Conservation (phyloP, 176 grass and related monocot species). For the Microstegium vimineum region DNA sequence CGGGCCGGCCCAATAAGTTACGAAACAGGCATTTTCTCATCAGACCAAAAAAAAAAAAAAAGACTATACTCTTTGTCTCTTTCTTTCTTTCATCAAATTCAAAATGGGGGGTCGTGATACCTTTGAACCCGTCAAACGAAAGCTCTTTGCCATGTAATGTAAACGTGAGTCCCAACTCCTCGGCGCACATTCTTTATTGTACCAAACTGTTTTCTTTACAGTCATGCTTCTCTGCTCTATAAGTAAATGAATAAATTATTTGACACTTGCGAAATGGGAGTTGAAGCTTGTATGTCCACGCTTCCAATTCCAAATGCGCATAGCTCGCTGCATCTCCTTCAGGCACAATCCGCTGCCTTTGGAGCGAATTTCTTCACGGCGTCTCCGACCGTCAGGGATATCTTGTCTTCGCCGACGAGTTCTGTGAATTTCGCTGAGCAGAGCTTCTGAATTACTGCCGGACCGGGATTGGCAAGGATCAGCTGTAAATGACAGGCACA, state of each 20-base stretch:
- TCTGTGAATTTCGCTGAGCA: slow-evolving; percentile 39
- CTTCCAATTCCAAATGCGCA: too few relatives aligned
- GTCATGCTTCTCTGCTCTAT: too few relatives aligned
- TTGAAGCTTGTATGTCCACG: too few relatives aligned
- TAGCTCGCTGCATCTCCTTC: slow-evolving; percentile 13
- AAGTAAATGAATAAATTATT: too few relatives aligned
- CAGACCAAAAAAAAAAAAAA: background rate
- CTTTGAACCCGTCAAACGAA: too few relatives aligned
- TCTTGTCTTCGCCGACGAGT: slow-evolving; percentile 53
- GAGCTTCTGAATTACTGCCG: slow-evolving; percentile 60
- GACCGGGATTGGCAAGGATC: slow-evolving; percentile 61
- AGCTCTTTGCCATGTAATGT: too few relatives aligned
- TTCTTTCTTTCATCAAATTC: too few relatives aligned
- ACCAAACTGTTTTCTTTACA: too few relatives aligned
- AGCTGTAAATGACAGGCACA: slow-evolving; percentile 42
- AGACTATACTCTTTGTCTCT: background rate
- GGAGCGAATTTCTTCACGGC: slow-evolving; percentile 60
- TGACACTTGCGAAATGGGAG: too few relatives aligned
- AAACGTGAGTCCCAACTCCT: too few relatives aligned
- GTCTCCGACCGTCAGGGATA: slow-evolving; percentile 58
- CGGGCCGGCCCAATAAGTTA: background rate
- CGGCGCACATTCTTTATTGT: too few relatives aligned
- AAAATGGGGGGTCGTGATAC: too few relatives aligned
- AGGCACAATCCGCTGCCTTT: slow-evolving; percentile 30
- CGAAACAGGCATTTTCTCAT: background rate